These are phyloP conservation scores for Coleophoma cylindrospora DNA, from an alignment of 2,329 filamentous ascomycete species.

Conservation along the genomic window DNA sequence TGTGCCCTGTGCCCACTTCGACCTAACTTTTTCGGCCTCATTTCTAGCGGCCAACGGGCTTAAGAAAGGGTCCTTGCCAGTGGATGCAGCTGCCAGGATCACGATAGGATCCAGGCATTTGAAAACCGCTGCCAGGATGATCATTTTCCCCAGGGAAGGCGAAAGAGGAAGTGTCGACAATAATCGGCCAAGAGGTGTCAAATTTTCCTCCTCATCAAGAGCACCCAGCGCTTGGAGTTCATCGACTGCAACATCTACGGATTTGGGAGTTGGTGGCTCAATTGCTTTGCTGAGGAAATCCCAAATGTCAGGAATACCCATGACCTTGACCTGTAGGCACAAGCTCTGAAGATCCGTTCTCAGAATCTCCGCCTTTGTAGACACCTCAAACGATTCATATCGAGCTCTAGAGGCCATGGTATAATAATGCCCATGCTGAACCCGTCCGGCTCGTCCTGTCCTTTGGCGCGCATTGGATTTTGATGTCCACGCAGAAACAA, in stretches of 20 bases:
- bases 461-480: slow-evolving; percentile 89
- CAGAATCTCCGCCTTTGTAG: slow-evolving; percentile 83
- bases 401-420: slow-evolving; percentile 89
- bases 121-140: slow-evolving; percentile 91
- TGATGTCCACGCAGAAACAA: slow-evolving; percentile 91
- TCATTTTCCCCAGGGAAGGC: slow-evolving; percentile 82
- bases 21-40: slow-evolving; percentile 67
- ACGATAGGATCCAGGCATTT: slow-evolving; percentile 84
- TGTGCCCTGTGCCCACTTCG: slow-evolving; percentile 55
- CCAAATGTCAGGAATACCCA: slow-evolving; percentile 77
- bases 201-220: slow-evolving; percentile 66
- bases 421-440: slow-evolving; percentile 84
- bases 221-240: slow-evolving; percentile 83
- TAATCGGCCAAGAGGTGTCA: slow-evolving; percentile 86
- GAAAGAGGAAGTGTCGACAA: slow-evolving; percentile 88
- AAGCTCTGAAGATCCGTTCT: slow-evolving; percentile 88
- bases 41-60: slow-evolving; percentile 74
- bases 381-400: slow-evolving; percentile 71
- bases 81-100: slow-evolving; percentile 84
- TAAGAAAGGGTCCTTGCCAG: slow-evolving; percentile 74
- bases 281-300: slow-evolving; percentile 78
- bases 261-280: slow-evolving; percentile 75
- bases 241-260: slow-evolving; percentile 76
- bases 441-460: slow-evolving; percentile 85
- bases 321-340: slow-evolving; percentile 87